These are phyloP conservation scores for Cystoderma amianthinum DNA, from an alignment of 768 basidiomycete species.

Conservation along the genomic window DNA sequence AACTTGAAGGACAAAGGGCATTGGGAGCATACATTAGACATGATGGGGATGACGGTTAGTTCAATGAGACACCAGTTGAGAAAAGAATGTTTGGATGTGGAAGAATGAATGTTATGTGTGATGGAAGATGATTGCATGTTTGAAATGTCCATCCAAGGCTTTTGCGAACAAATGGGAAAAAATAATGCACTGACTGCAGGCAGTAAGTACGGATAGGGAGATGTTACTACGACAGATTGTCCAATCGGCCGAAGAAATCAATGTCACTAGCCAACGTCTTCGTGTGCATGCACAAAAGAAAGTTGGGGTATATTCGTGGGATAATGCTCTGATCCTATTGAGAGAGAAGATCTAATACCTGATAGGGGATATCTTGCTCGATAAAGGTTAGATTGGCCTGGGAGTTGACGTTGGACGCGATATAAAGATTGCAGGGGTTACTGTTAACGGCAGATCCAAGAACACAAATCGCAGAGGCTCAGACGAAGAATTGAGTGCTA, in stretches of 20 bases:
- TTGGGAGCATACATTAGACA: too few relatives aligned
- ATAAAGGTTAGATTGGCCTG: conserved; percentile 18
- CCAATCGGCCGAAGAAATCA: conserved; percentile 2
- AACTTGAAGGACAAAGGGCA: too few relatives aligned
- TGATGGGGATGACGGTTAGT: too few relatives aligned
- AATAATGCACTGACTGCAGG: conserved; percentile 4
- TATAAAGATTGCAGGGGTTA: conserved; percentile 12
- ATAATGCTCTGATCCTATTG: conserved; percentile 10
- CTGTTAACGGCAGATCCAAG: conserved; percentile 20
- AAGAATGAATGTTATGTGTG: not conserved
- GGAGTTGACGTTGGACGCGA: conserved; percentile 15
- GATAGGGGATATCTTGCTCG: conserved; percentile 10
- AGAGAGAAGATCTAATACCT: conserved; percentile 5
- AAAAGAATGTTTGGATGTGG: conserved; percentile 1
- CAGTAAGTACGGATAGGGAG: not conserved
- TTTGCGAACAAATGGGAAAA: conserved; percentile 15
- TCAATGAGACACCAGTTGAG: too few relatives aligned
- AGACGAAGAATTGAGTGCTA: conserved; percentile 89
- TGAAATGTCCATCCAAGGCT: conserved; percentile 23
- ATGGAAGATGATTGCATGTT: not conserved
- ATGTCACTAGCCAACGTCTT: conserved; percentile 2
- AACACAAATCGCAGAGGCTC: conserved; percentile 22
- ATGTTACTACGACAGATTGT: conserved; percentile 3
- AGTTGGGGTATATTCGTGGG: conserved; percentile 2
- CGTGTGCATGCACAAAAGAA: conserved; percentile 2